Conservation (phyloP, 1,139 yeast genomes). For the Kazachstania sp. region DNA sequence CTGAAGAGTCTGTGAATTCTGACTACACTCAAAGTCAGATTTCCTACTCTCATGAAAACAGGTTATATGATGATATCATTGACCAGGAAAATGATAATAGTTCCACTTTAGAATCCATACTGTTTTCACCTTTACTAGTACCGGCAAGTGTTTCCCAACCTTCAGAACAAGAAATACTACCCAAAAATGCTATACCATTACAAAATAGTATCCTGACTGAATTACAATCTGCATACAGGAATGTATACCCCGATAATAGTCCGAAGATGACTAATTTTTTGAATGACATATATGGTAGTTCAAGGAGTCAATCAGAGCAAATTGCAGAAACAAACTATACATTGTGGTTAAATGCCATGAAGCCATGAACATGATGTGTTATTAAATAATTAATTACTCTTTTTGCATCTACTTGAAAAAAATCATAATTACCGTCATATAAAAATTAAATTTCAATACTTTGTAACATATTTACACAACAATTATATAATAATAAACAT, state of each 20-base stretch:
- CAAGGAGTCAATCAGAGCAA: constrained; percentile 10
- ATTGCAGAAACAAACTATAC: constrained; percentile 25
- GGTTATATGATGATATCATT: too few species aligned
- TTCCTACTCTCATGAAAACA: too few species aligned
- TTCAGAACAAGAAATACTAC: too few species aligned
- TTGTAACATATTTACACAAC: constrained; percentile 2
- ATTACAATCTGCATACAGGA: neutral
- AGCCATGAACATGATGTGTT: neutral
- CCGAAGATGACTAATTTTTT: neutral
- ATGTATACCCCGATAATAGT: neutral
- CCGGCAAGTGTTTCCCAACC: neutral
- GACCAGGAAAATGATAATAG: constrained; percentile 30
- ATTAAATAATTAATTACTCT: neutral
- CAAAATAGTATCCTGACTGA: neutral
- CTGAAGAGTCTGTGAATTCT: too few species aligned
- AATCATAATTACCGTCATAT: neutral
- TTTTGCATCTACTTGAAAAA: neutral
- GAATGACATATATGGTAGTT: neutral
- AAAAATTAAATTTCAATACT: too few species aligned
- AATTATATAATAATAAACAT: constrained; percentile 14
- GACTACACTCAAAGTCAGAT: too few species aligned
- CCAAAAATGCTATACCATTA: neutral
- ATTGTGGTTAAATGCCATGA: constrained; percentile 21
- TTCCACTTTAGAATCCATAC: neutral
- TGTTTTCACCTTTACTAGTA: neutral